Conservation (phyloP, 306 rosid genomes). For the Canavalia ensiformis region DNA sequence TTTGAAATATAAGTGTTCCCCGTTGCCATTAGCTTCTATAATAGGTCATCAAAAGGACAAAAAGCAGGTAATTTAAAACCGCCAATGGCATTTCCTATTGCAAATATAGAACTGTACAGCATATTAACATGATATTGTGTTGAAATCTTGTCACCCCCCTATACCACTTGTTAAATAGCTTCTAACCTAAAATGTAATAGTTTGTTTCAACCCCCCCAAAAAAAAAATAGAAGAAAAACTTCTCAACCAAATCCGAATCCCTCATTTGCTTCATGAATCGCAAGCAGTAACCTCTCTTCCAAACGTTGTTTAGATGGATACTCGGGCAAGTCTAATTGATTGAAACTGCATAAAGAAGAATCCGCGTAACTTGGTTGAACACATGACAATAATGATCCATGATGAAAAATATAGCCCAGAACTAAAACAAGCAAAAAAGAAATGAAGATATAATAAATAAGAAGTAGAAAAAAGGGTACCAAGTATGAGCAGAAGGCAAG, state of each 20-base stretch:
- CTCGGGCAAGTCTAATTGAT: conserved; percentile 95
- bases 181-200: conserved; percentile 50
- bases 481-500: conserved; percentile 99
- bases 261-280: conserved; percentile 94
- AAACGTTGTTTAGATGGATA: conserved; percentile 92
- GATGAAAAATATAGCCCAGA: not conserved
- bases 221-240: conserved; percentile 34
- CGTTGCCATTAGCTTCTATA: no score
- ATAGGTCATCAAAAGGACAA: not conserved
- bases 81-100: conserved; percentile 80
- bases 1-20: no score
- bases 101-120: conserved; percentile 80
- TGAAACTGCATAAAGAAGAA: conserved; percentile 74
- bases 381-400: not conserved
- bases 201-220: no score
- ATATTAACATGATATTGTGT: conserved; percentile 64
- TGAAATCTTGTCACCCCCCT: conserved; percentile 56
- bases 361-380: not conserved
- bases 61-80: conserved; percentile 56
- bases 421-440: conserved; percentile 5
- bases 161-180: conserved; percentile 57
- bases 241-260: conserved; percentile 95
- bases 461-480: conserved; percentile 44
- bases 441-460: conserved; percentile 23
- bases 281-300: conserved; percentile 89